Evolutionary conservation across 2,329 filamentous ascomycete species (phyloP).

Genomic region (Fusarium keratoplasticum): DNA sequence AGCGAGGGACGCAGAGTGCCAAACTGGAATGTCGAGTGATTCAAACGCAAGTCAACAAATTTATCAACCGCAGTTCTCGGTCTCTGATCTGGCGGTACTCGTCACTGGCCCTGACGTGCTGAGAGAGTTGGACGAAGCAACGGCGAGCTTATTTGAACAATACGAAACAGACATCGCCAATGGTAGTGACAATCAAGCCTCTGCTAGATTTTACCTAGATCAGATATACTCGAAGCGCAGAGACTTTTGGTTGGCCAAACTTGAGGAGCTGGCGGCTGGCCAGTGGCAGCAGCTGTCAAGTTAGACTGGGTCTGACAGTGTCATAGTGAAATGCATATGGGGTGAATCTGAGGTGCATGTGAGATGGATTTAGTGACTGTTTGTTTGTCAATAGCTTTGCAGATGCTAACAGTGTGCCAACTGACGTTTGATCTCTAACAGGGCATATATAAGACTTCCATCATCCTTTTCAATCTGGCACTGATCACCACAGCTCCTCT

Average conservation of each 20-base stretch:
- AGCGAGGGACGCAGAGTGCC: slow-evolving; percentile 21
- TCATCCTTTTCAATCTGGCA: neutral
- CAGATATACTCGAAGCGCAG: slow-evolving; percentile 41
- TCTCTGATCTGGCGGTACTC: slow-evolving; percentile 30
- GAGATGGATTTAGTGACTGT: neutral
- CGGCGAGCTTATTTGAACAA: slow-evolving; percentile 47
- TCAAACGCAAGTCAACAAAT: neutral
- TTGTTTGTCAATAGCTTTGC: neutral
- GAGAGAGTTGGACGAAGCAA: slow-evolving; percentile 39
- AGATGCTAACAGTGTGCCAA: neutral
- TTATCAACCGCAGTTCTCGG: neutral
- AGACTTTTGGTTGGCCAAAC: slow-evolving; percentile 47
- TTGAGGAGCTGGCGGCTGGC: slow-evolving; percentile 20
- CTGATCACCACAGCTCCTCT: neutral
- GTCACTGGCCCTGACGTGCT: slow-evolving; percentile 41
- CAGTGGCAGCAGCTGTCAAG: neutral
- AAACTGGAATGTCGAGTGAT: slow-evolving; percentile 2
- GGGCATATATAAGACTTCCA: neutral
- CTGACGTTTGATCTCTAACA: neutral
- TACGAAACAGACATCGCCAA: slow-evolving; percentile 46
- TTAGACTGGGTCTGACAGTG: neutral
- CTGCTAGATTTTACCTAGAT: slow-evolving; percentile 49
- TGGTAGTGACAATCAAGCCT: slow-evolving; percentile 34
- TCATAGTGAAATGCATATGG: neutral
- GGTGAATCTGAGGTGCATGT: neutral